Conservation (phyloP, 2,329 filamentous ascomycete genomes). For the Talaromyces sp. region DNA sequence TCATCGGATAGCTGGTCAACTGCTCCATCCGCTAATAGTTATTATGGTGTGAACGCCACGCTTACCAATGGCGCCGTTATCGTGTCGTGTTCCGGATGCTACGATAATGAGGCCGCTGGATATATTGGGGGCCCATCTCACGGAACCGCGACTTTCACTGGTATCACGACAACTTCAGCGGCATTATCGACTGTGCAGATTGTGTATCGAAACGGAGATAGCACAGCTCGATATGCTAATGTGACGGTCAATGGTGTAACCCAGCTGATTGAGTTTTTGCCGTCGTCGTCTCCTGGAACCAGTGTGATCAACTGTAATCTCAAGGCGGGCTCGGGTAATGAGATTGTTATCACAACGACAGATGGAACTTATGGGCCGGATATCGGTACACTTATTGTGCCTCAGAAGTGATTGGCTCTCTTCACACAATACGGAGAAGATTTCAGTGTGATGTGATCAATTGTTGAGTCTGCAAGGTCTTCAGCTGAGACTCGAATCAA, state of each 20-base stretch:
- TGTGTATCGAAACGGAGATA: constrained; percentile 57
- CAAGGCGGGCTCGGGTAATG: constrained; percentile 2
- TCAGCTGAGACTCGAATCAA: background rate
- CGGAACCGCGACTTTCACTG: constrained; percentile 49
- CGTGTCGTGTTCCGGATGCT: constrained; percentile 53
- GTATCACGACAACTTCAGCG: constrained; percentile 44
- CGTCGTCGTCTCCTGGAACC: constrained; percentile 29
- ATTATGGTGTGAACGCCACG: constrained; percentile 18
- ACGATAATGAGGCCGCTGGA: constrained; percentile 49
- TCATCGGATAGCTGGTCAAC: constrained; percentile 6
- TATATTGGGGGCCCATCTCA: constrained; percentile 53
- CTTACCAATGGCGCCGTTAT: constrained; percentile 47
- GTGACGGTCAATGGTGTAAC: constrained; percentile 56
- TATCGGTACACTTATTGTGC: constrained; percentile 10
- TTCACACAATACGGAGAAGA: background rate
- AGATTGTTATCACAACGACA: background rate
- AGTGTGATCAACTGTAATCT: constrained; percentile 2
- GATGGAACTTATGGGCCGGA: constrained; percentile 13
- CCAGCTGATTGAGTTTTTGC: constrained; percentile 55
- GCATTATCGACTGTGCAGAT: constrained; percentile 54
- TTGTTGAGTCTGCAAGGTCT: background rate
- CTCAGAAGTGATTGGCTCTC: constrained; percentile 2
- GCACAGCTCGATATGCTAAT: constrained; percentile 50
- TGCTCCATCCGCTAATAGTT: background rate
- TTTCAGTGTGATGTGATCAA: background rate